phyloP scores from a whole-genome alignment of 768 basidiomycete genomes.

The Auriscalpium orientale region DNA sequence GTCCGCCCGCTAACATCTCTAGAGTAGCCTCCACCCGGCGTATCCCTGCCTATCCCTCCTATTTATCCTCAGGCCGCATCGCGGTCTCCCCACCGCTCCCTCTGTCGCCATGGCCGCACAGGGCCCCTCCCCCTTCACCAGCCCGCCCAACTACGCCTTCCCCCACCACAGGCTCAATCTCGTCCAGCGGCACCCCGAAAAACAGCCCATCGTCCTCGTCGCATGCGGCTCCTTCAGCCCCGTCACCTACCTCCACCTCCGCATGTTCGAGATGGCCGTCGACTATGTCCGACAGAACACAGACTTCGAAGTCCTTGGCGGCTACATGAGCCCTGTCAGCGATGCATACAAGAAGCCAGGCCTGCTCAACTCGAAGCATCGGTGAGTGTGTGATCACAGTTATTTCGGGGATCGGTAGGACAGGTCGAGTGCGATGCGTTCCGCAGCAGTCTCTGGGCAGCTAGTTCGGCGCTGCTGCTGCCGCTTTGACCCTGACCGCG shows the following conservation, averaged over 20 bases:
- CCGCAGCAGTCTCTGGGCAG: too few relatives aligned
- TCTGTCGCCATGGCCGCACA: not conserved
- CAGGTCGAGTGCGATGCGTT: too few relatives aligned
- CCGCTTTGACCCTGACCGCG: too few relatives aligned
- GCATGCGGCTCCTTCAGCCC: slow-evolving; percentile 98
- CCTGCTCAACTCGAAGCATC: slow-evolving; percentile 76
- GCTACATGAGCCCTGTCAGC: slow-evolving; percentile 93
- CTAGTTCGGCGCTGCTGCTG: too few relatives aligned
- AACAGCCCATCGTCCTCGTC: slow-evolving; percentile 87
- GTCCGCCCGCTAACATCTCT: too few relatives aligned
- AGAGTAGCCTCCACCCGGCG: too few relatives aligned
- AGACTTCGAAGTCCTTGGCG: slow-evolving; percentile 88
- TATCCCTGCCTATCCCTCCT: too few relatives aligned
- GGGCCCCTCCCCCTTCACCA: slow-evolving; percentile 35
- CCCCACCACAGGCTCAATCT: slow-evolving; percentile 55
- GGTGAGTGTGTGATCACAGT: slow-evolving; percentile 48
- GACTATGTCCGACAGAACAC: slow-evolving; percentile 92
- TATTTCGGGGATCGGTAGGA: too few relatives aligned
- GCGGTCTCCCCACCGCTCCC: not conserved
- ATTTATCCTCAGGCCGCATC: not conserved
- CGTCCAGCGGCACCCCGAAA: slow-evolving; percentile 50
- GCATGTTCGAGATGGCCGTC: slow-evolving; percentile 99
- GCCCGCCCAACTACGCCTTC: slow-evolving; percentile 62
- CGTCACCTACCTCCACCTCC: slow-evolving; percentile 93
- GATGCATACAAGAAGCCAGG: slow-evolving; percentile 97